A percentile compares a stretch with the other conserved stretches of the same genome.
Conservation (phyloP, 768 basidiomycete genomes). For the Rhodotorula kratochvilovae region DNA sequence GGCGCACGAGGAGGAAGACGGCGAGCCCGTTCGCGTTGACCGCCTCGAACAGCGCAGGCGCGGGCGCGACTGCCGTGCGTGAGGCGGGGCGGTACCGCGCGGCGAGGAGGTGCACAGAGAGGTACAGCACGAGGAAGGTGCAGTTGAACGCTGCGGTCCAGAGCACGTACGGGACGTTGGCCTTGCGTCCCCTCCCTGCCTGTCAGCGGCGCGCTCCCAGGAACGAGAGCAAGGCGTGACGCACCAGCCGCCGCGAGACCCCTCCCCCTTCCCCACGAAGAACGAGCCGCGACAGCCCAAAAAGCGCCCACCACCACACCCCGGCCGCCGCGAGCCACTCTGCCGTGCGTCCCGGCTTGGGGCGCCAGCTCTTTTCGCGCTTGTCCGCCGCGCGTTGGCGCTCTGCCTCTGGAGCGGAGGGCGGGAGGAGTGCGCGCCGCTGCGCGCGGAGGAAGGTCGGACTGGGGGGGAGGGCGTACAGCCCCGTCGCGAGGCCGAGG, state of each 20-base stretch:
- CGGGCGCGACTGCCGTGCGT: slow-evolving; percentile 41
- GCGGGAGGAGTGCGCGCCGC: too few relatives aligned
- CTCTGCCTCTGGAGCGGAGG: too few relatives aligned
- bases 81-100: slow-evolving; percentile 60
- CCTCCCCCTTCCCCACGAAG: slow-evolving; percentile 48
- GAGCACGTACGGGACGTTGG: slow-evolving; percentile 78
- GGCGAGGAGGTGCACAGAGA: slow-evolving; percentile 64
- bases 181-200: too few relatives aligned
- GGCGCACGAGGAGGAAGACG: slow-evolving; percentile 73
- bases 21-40: slow-evolving; percentile 74
- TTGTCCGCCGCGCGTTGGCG: too few relatives aligned
- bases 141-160: slow-evolving; percentile 89
- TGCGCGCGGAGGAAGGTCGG: slow-evolving; percentile 26
- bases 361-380: slow-evolving; percentile 9
- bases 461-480: slow-evolving; percentile 66
- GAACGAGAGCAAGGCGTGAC: too few relatives aligned
- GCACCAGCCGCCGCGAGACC: slow-evolving; percentile 63
- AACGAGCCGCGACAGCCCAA: too few relatives aligned
- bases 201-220: background rate
- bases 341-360: slow-evolving; percentile 59
- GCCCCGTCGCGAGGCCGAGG: slow-evolving; percentile 75
- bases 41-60: slow-evolving; percentile 62
- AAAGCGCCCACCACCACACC: slow-evolving; percentile 68
- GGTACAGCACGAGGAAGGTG: slow-evolving; percentile 73
- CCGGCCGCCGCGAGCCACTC: slow-evolving; percentile 73